Conservation (phyloP, 305 asterid species). For the Fraxinus sp. region DNA sequence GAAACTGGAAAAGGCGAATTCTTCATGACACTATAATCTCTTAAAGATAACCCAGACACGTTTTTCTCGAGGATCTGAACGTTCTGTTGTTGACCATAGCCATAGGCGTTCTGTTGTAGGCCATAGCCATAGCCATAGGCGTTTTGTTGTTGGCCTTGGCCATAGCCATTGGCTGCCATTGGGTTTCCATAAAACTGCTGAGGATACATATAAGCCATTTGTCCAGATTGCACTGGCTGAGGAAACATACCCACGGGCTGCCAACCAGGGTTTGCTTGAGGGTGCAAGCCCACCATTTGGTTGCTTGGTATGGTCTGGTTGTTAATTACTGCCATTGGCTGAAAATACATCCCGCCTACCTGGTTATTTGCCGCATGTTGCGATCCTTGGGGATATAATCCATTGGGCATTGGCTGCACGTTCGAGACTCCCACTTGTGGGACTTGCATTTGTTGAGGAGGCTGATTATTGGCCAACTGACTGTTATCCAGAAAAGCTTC, state of each 20-base stretch:
- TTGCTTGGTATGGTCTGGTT: constrained; percentile 46
- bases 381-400: constrained; percentile 26
- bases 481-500: constrained; percentile 61
- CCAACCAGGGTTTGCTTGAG: constrained; percentile 42
- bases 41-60: constrained; percentile 66
- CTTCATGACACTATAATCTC: constrained; percentile 53
- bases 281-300: constrained; percentile 49
- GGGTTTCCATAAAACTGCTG: constrained; percentile 76
- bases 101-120: constrained; percentile 57
- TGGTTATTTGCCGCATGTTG: constrained; percentile 43
- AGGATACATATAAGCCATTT: constrained; percentile 74
- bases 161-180: constrained; percentile 49
- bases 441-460: not conserved
- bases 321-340: constrained; percentile 34
- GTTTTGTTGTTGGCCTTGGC: constrained; percentile 7
- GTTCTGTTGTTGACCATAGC: constrained; percentile 62
- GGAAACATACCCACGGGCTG: constrained; percentile 64
- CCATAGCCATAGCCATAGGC: constrained; percentile 38
- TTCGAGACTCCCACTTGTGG: not conserved
- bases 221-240: constrained; percentile 63
- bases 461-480: constrained; percentile 38
- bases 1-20: constrained; percentile 40
- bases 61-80: constrained; percentile 64
- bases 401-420: not conserved
- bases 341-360: constrained; percentile 35